Evolutionary conservation across 495 filamentous ascomycete genomes (phyloP).

Genomic region (Aspergillus sclerotiicarbonarius): DNA sequence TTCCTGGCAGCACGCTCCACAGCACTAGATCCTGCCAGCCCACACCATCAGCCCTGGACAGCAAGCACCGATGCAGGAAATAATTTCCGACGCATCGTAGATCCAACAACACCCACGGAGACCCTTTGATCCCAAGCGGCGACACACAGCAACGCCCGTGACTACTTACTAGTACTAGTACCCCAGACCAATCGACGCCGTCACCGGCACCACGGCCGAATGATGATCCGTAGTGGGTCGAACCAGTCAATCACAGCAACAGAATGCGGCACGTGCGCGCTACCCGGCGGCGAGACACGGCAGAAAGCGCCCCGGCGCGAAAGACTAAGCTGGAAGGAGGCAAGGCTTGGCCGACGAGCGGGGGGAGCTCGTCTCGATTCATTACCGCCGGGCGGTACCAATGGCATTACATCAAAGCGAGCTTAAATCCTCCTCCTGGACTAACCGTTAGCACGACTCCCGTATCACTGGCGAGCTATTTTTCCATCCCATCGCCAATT

Average conservation of each 20-base stretch:
- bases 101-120: neutral
- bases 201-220: neutral
- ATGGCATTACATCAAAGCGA: slow-evolving; percentile 3
- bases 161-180: neutral
- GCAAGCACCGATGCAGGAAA: neutral
- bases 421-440: neutral
- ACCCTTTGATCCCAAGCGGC: neutral
- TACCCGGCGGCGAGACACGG: neutral
- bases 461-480: neutral
- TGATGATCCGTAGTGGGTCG: neutral
- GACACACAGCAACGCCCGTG: no score
- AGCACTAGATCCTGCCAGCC: neutral
- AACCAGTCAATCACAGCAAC: neutral
- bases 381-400: neutral
- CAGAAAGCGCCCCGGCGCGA: neutral
- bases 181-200: neutral
- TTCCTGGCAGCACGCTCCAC: neutral
- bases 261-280: neutral
- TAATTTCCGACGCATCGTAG: no score
- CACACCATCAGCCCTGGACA: neutral
- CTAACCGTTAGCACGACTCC: neutral
- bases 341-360: neutral
- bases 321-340: neutral
- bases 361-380: slow-evolving; percentile 1
- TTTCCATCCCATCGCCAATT: neutral